phyloP scores from a whole-genome alignment of 176 grass and related monocot genomes.

The Alopecurus myosuroides region DNA sequence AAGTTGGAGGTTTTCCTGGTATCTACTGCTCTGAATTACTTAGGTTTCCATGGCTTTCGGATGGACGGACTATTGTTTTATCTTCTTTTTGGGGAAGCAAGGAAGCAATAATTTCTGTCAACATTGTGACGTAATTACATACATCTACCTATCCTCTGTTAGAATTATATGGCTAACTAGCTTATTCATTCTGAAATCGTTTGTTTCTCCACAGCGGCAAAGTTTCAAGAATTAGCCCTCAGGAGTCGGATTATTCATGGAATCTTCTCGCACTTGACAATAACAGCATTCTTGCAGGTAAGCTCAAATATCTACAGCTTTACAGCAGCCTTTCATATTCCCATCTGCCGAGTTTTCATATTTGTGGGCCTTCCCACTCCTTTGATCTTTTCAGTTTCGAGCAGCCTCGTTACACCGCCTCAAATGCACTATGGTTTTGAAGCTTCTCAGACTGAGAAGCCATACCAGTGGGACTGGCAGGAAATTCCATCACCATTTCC shows the following conservation, averaged over 20 bases:
- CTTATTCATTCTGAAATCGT: conserved; percentile 18
- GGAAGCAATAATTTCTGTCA: conserved; percentile 73
- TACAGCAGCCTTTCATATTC: conserved; percentile 9
- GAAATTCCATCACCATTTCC: conserved; percentile 36
- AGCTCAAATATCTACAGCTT: neutral
- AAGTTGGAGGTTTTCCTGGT: conserved; percentile 67
- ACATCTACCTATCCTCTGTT: neutral
- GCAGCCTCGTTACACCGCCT: conserved; percentile 1
- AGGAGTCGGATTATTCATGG: conserved; percentile 67
- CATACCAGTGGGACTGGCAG: neutral
- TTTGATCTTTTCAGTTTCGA: neutral
- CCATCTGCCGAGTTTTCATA: conserved; percentile 12
- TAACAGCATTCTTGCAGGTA: conserved; percentile 87
- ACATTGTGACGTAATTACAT: conserved; percentile 57
- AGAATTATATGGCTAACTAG: neutral
- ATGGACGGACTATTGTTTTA: conserved; percentile 76
- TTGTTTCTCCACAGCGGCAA: conserved; percentile 42
- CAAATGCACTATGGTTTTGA: conserved; percentile 4
- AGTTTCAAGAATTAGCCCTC: conserved; percentile 58
- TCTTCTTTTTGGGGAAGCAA: conserved; percentile 86
- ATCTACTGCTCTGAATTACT: conserved; percentile 65
- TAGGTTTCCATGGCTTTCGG: conserved; percentile 75
- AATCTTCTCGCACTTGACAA: conserved; percentile 83
- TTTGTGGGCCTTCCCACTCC: conserved; percentile 11
- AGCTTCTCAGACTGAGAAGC: neutral